These are phyloP conservation scores for Vigna unguiculata DNA, from an alignment of 306 rosid genomes.

Conservation along the genomic window DNA sequence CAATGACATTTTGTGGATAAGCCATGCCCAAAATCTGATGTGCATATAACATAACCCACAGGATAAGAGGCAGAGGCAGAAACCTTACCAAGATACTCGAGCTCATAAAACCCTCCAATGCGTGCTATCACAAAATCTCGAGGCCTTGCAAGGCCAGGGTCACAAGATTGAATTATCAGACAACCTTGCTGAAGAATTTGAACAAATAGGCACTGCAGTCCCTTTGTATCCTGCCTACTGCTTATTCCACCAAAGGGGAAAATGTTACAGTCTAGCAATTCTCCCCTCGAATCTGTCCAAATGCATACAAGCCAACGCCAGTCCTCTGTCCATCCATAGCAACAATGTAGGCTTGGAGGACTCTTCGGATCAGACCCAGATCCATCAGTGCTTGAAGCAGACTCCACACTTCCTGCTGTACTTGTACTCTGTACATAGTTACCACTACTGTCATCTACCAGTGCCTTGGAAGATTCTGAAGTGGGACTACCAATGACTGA, in stretches of 20 bases:
- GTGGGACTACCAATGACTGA: conserved; percentile 64
- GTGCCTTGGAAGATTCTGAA: conserved; percentile 77
- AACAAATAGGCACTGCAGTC: conserved; percentile 90
- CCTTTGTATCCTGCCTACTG: conserved; percentile 99
- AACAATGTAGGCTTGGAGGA: conserved; percentile 92
- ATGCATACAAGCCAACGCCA: conserved; percentile 99
- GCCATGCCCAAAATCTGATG: not conserved
- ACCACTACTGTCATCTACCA: conserved; percentile 82
- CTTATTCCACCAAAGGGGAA: conserved; percentile 99
- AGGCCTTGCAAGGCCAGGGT: conserved; percentile 78
- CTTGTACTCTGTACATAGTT: conserved; percentile 64
- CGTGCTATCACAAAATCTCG: conserved; percentile 96
- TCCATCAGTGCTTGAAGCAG: conserved; percentile 77
- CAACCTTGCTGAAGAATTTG: conserved; percentile 99
- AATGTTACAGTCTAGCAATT: conserved; percentile 86
- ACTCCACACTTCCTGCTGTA: conserved; percentile 67
- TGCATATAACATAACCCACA: not conserved
- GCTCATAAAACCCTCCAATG: conserved; percentile 94
- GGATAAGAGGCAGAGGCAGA: conserved; percentile 27
- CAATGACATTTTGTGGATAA: not conserved
- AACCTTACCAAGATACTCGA: conserved; percentile 89
- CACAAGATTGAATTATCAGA: conserved; percentile 91
- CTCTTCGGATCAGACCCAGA: conserved; percentile 74
- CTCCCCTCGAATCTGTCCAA: conserved; percentile 99
- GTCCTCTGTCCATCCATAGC: conserved; percentile 99